Percentiles rank a stretch among this genome's conserved stretches.
Evolutionary conservation across 176 grass and related monocot species (phyloP).

Genomic region (Carex pumila): DNA sequence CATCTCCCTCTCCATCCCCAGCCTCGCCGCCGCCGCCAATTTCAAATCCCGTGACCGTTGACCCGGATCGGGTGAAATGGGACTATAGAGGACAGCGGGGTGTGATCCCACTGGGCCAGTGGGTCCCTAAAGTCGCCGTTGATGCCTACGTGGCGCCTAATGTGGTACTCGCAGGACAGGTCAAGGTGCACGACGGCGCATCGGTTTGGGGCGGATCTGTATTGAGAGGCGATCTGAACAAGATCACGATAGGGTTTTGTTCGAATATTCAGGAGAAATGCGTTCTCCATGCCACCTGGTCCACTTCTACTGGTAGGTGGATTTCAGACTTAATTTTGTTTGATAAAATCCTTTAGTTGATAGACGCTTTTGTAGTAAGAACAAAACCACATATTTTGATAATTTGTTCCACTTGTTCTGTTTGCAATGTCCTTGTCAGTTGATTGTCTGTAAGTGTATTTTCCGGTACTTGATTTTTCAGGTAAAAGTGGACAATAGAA

Average conservation of each 20-base stretch:
- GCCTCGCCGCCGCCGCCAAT: slow-evolving; percentile 2
- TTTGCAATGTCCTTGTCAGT: background rate
- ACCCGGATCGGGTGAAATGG: slow-evolving; percentile 67
- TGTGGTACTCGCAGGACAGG: slow-evolving; percentile 80
- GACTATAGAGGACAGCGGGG: slow-evolving; percentile 85
- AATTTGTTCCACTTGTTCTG: background rate
- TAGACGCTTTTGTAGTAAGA: background rate
- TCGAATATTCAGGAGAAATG: slow-evolving; percentile 92
- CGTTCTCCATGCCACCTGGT: slow-evolving; percentile 88
- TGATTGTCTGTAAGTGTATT: background rate
- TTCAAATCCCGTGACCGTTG: background rate
- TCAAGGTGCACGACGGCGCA: slow-evolving; percentile 75
- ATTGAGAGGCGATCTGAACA: slow-evolving; percentile 89
- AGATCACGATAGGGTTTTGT: slow-evolving; percentile 93
- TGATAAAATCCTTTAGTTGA: background rate
- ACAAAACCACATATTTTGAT: background rate
- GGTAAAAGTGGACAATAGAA: background rate
- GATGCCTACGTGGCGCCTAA: slow-evolving; percentile 92
- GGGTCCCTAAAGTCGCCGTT: slow-evolving; percentile 80
- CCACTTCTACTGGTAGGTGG: slow-evolving; percentile 54
- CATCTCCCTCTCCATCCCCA: slow-evolving; percentile 2
- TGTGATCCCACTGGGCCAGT: slow-evolving; percentile 74
- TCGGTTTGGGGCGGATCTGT: slow-evolving; percentile 92
- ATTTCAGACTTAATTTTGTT: background rate
- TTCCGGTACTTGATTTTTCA: background rate